A percentile compares a stretch with the other conserved stretches of the same genome.
These are phyloP conservation scores for Fraxinus cuspidata DNA, from an alignment of 257 asterid genomes.

Conservation along the genomic window DNA sequence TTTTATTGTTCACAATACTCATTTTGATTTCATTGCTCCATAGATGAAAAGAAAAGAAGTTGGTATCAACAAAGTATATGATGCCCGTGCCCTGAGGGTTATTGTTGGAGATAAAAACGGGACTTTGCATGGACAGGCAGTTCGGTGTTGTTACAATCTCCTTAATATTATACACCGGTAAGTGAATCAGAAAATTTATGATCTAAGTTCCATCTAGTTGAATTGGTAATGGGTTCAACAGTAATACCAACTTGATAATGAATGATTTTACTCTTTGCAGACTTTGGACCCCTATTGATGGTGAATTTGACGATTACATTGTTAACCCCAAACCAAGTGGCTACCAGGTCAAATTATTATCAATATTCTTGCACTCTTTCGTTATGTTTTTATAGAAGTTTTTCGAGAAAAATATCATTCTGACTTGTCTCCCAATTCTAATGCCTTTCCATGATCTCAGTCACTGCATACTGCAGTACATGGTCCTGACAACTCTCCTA, in stretches of 20 bases:
- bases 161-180: slow-evolving; percentile 90
- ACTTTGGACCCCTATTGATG: slow-evolving; percentile 92
- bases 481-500: slow-evolving; percentile 86
- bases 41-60: slow-evolving; percentile 96
- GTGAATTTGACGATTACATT: slow-evolving; percentile 91
- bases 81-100: slow-evolving; percentile 95
- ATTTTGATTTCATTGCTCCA: slow-evolving; percentile 29
- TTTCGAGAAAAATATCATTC: slow-evolving; percentile 15
- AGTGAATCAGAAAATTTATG: slow-evolving; percentile 12
- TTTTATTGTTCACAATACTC: slow-evolving; percentile 9
- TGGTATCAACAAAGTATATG: slow-evolving; percentile 72
- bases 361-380: neutral
- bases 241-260: slow-evolving; percentile 2
- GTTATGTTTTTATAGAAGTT: neutral
- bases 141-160: slow-evolving; percentile 89
- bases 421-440: slow-evolving; percentile 32
- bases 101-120: slow-evolving; percentile 94
- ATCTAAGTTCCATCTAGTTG: slow-evolving; percentile 20
- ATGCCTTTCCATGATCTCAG: slow-evolving; percentile 46
- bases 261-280: slow-evolving; percentile 40
- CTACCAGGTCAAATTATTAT: slow-evolving; percentile 69
- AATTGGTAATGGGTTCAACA: slow-evolving; percentile 20
- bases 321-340: slow-evolving; percentile 98
- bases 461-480: slow-evolving; percentile 94
- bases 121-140: slow-evolving; percentile 89